phyloP scores from a whole-genome alignment of 208 protist genomes.

The Jaenimonas drosophilae region DNA sequence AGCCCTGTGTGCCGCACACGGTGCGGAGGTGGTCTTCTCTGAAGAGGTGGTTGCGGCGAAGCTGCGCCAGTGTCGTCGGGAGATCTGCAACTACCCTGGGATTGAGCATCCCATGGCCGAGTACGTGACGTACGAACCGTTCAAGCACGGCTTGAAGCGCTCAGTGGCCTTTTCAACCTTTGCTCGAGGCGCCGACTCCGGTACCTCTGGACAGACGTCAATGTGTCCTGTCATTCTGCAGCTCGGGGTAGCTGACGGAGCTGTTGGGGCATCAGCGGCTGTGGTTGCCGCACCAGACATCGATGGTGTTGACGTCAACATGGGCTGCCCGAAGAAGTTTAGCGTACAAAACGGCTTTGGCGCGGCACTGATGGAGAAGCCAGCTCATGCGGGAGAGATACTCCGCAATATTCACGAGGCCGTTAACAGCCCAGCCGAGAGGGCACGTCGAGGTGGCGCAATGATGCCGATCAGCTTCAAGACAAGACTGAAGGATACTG shows the following conservation, averaged over 20 bases:
- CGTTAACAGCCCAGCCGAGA: slow-evolving; percentile 13
- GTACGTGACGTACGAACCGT: slow-evolving; percentile 79
- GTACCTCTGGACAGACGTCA: too few species aligned
- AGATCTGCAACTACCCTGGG: slow-evolving; percentile 45
- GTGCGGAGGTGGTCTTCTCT: slow-evolving; percentile 95
- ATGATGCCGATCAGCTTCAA: slow-evolving; percentile 71
- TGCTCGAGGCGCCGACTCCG: neutral
- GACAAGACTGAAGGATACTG: slow-evolving; percentile 39
- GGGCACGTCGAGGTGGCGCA: slow-evolving; percentile 4
- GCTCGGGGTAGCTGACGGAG: slow-evolving; percentile 81
- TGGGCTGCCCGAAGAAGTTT: slow-evolving; percentile 98
- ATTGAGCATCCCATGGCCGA: slow-evolving; percentile 45
- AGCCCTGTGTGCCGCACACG: slow-evolving; percentile 81
- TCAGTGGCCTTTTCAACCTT: neutral
- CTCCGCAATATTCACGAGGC: slow-evolving; percentile 43
- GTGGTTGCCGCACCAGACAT: slow-evolving; percentile 85
- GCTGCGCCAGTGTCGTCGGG: slow-evolving; percentile 44
- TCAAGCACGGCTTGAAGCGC: slow-evolving; percentile 29
- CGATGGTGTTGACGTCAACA: slow-evolving; percentile 97
- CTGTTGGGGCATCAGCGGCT: slow-evolving; percentile 73
- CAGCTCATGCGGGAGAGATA: slow-evolving; percentile 50
- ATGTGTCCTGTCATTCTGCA: slow-evolving; percentile 93
- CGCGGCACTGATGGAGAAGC: slow-evolving; percentile 84
- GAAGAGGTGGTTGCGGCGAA: slow-evolving; percentile 97
- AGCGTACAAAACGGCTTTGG: slow-evolving; percentile 96